These are phyloP conservation scores for Botrytis cinerea DNA, from an alignment of 2,329 filamentous ascomycete species.

Conservation along the genomic window DNA sequence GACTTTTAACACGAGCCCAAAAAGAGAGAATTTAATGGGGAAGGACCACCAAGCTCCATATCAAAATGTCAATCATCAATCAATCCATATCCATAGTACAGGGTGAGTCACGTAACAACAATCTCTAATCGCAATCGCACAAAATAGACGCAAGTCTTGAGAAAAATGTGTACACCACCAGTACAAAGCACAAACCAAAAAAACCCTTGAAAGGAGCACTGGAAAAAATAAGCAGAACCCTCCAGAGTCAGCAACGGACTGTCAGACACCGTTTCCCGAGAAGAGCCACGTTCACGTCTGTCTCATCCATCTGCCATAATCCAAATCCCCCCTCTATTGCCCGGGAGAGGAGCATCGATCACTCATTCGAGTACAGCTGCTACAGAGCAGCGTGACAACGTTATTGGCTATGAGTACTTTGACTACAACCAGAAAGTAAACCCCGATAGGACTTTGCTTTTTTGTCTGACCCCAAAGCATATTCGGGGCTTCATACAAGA, in stretches of 20 bases:
- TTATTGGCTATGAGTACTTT: conserved; percentile 22
- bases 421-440: conserved; percentile 14
- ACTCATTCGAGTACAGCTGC: background rate
- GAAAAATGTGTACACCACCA: background rate
- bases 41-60: conserved; percentile 3
- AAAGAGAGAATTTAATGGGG: background rate
- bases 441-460: conserved; percentile 18
- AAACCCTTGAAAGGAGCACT: background rate
- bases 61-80: background rate
- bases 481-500: conserved; percentile 7
- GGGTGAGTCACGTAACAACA: background rate
- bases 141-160: background rate
- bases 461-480: conserved; percentile 9
- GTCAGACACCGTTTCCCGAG: background rate
- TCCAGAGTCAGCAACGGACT: background rate
- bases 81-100: background rate
- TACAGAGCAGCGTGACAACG: conserved; percentile 19
- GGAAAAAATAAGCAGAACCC: background rate
- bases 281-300: conserved; percentile 17
- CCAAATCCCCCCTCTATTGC: background rate
- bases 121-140: conserved; percentile 5
- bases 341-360: background rate
- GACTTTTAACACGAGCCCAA: conserved; percentile 1
- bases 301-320: conserved; percentile 19
- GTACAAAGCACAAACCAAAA: background rate